Percentiles rank a stretch among this genome's conserved stretches.
Evolutionary conservation across 164 flowering plant genomes (phyloP).

Genomic region (Magnolia sinica): DNA sequence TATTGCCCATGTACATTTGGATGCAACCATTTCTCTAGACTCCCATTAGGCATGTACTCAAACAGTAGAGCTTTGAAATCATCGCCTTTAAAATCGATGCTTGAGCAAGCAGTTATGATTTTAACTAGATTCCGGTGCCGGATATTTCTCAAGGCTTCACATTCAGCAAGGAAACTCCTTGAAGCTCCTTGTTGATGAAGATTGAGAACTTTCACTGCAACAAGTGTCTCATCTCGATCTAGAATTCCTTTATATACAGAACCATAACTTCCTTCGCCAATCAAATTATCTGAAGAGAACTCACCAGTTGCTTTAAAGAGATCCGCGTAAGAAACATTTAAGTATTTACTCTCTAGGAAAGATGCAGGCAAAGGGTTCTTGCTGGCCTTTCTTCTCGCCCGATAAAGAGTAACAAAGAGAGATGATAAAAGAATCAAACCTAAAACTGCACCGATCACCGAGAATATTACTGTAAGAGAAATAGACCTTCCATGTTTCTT

Average conservation of each 20-base stretch:
- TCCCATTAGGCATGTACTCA: conserved; percentile 30
- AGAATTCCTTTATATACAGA: conserved; percentile 28
- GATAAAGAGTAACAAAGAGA: not conserved
- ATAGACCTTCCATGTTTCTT: not conserved
- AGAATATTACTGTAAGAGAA: not conserved
- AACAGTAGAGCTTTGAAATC: conserved; percentile 31
- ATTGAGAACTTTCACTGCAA: conserved; percentile 36
- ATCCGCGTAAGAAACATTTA: conserved; percentile 3
- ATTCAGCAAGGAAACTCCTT: conserved; percentile 33
- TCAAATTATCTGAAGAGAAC: conserved; percentile 17
- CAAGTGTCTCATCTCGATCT: not conserved
- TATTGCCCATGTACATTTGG: not conserved
- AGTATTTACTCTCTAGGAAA: not conserved
- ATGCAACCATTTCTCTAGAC: conserved; percentile 28
- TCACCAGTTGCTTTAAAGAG: conserved; percentile 1
- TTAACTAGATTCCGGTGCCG: conserved; percentile 31
- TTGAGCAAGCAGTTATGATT: conserved; percentile 31
- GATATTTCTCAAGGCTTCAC: conserved; percentile 25
- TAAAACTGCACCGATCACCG: not conserved
- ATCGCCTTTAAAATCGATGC: conserved; percentile 21
- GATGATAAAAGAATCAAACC: not conserved
- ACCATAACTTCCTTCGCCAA: conserved; percentile 34
- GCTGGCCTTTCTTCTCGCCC: not conserved
- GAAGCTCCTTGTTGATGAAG: conserved; percentile 17
- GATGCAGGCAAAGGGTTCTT: not conserved